Evolutionary conservation across 352 stramenopile genomes (phyloP).

Genomic region (Phytophthora cajani): DNA sequence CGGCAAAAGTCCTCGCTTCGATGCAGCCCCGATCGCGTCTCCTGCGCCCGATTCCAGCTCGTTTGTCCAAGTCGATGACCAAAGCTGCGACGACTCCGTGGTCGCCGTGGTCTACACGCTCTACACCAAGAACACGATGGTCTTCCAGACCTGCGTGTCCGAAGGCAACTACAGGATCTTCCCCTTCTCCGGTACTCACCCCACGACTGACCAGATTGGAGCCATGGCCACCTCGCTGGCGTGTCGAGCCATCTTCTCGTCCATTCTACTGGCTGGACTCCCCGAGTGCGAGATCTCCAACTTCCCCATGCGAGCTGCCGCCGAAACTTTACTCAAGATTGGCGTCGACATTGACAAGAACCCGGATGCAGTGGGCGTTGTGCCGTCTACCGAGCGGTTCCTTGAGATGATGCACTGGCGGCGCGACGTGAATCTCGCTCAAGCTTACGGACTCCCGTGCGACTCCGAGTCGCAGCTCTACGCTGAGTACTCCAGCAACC

Average conservation of each 20-base stretch:
- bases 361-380: conserved; percentile 3
- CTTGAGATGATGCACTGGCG: conserved; percentile 53
- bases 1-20: conserved; percentile 13
- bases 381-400: conserved; percentile 51
- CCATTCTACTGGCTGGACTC: conserved; percentile 42
- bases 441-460: conserved; percentile 40
- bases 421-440: conserved; percentile 53
- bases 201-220: conserved; percentile 45
- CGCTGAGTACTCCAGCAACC: conserved; percentile 47
- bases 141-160: conserved; percentile 55
- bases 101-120: conserved; percentile 41
- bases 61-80: conserved; percentile 42
- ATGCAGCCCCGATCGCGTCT: conserved; percentile 37
- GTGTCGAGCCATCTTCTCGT: conserved; percentile 56
- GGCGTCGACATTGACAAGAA: conserved; percentile 44
- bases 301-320: conserved; percentile 49
- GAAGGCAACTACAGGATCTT: conserved; percentile 65
- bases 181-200: conserved; percentile 45
- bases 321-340: conserved; percentile 63
- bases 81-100: conserved; percentile 46
- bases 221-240: conserved; percentile 38
- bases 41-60: conserved; percentile 40
- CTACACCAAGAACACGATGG: conserved; percentile 53
- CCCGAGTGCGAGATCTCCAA: conserved; percentile 57
- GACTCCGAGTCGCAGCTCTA: conserved; percentile 56